Percentiles rank a stretch among this genome's conserved stretches.
Evolutionary conservation across 2,329 filamentous ascomycete genomes (phyloP).

Genomic region (Tetracladium maxilliforme): DNA sequence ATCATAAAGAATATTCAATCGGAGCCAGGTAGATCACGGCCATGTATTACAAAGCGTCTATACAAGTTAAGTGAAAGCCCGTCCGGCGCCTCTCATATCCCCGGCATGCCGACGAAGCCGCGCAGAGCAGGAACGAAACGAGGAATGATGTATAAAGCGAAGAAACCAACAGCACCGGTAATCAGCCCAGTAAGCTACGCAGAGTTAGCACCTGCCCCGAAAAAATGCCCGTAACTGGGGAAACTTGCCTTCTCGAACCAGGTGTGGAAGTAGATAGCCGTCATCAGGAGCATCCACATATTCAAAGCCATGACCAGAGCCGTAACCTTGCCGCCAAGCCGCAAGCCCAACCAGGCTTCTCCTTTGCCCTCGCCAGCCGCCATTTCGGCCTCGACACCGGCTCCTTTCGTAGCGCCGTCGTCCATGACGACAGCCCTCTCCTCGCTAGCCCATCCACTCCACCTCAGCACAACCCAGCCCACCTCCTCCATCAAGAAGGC

Average conservation of each 20-base stretch:
- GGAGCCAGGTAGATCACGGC: no score
- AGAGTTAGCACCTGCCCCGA: background rate
- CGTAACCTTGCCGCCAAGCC: slow-evolving; percentile 37
- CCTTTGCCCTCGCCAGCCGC: slow-evolving; percentile 4
- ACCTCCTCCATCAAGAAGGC: slow-evolving; percentile 73
- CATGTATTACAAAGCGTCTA: no score
- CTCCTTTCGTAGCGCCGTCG: slow-evolving; percentile 51
- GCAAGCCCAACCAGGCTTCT: slow-evolving; percentile 4
- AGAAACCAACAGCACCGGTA: slow-evolving; percentile 30
- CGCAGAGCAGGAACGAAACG: slow-evolving; percentile 25
- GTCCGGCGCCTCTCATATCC: slow-evolving; percentile 18
- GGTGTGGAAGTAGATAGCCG: slow-evolving; percentile 94
- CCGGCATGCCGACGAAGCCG: slow-evolving; percentile 27
- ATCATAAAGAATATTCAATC: no score
- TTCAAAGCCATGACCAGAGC: slow-evolving; percentile 53
- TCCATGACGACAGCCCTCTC: slow-evolving; percentile 50
- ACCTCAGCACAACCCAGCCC: slow-evolving; percentile 39
- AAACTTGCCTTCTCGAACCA: slow-evolving; percentile 82
- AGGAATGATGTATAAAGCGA: slow-evolving; percentile 33
- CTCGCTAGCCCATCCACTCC: slow-evolving; percentile 30
- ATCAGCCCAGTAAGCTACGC: slow-evolving; percentile 30
- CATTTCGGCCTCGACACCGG: slow-evolving; percentile 28
- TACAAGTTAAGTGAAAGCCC: no score
- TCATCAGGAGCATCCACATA: slow-evolving; percentile 98
- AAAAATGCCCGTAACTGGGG: background rate